Percentiles rank a stretch among this genome's conserved stretches.
phyloP scores from a whole-genome alignment of 116 monocot genomes.

The Phalaenopsis hybrid region DNA sequence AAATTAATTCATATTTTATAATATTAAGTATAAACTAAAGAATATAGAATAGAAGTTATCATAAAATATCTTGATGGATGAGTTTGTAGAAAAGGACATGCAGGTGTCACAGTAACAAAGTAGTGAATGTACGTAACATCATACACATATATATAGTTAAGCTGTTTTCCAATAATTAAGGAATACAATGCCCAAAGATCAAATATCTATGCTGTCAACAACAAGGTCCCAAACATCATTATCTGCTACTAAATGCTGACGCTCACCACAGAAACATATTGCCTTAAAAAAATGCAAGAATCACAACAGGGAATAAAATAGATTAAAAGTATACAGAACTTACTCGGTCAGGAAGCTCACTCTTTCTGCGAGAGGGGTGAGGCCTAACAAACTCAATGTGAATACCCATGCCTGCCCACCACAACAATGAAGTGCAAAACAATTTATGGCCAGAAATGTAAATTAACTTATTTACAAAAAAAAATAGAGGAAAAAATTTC shows the following conservation, averaged over 20 bases:
- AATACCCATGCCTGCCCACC: slow-evolving; percentile 40
- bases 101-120: too few species aligned
- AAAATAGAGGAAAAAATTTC: too few species aligned
- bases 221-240: not conserved
- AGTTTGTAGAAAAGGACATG: too few species aligned
- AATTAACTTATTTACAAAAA: not conserved
- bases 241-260: not conserved
- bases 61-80: too few species aligned
- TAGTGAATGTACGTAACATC: too few species aligned
- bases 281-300: not conserved
- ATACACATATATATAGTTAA: too few species aligned
- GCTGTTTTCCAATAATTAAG: too few species aligned
- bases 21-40: too few species aligned
- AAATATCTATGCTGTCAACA: not conserved
- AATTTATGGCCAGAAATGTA: not conserved
- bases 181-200: too few species aligned
- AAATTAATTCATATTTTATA: too few species aligned
- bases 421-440: not conserved
- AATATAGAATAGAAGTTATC: too few species aligned
- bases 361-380: slow-evolving; percentile 63
- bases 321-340: slow-evolving; percentile 1
- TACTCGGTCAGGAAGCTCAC: slow-evolving; percentile 75
- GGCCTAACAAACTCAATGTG: slow-evolving; percentile 48
- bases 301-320: not conserved
- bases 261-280: not conserved